Evolutionary conservation across 2,329 filamentous ascomycete genomes (phyloP).

Genomic region (Aureobasidium sp.): DNA sequence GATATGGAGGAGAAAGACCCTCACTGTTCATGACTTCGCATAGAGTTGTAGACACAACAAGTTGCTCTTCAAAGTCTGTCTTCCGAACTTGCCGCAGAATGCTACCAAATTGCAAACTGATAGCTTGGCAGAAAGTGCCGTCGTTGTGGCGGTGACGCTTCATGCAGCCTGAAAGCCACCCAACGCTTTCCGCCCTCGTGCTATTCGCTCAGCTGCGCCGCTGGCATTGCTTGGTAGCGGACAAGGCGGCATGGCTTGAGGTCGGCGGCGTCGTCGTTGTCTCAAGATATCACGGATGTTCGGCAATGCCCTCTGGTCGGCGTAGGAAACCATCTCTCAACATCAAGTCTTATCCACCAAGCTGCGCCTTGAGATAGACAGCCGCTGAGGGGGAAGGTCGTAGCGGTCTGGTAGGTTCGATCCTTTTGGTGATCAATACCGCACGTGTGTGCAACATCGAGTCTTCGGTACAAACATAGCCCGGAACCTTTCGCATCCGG

Average conservation of each 20-base stretch:
- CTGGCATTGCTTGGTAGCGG: slow-evolving; percentile 9
- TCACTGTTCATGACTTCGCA: not conserved
- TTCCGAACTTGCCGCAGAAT: not conserved
- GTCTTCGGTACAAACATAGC: not conserved
- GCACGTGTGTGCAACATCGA: not conserved
- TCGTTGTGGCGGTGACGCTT: not conserved
- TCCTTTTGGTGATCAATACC: not conserved
- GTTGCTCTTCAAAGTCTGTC: not conserved
- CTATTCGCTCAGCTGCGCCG: not conserved
- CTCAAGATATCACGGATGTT: not conserved
- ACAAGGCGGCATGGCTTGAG: not conserved
- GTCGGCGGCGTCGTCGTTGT: not conserved
- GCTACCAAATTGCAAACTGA: not conserved
- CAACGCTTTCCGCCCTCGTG: not conserved
- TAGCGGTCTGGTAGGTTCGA: not conserved
- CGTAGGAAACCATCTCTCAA: not conserved
- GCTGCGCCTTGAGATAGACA: not conserved
- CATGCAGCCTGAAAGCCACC: slow-evolving; percentile 8
- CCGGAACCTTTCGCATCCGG: not conserved
- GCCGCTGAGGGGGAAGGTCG: too few species aligned
- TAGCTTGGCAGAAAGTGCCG: not conserved
- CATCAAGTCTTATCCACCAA: not conserved
- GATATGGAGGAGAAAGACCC: not conserved
- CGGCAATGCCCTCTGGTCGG: not conserved
- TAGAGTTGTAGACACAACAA: not conserved